Base-by-base conservation (phyloP, 2,329 filamentous ascomycete genomes). In the Aaosphaeria pasadenensis region DNA sequence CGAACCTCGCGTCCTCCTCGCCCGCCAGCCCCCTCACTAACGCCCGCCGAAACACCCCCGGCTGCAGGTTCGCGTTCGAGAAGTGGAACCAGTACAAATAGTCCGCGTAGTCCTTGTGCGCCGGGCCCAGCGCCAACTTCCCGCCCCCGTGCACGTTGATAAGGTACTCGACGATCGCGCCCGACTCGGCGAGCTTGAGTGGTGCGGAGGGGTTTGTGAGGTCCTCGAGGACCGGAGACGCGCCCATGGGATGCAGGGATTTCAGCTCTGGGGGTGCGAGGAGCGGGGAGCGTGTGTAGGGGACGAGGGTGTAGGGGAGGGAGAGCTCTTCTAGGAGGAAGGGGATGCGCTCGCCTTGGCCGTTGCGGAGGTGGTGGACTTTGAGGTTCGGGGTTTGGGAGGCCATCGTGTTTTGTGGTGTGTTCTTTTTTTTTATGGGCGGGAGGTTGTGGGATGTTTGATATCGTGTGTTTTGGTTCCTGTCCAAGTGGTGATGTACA, bases 11-110 rank as follows among this genome's bases (percentile, higher is more conserved):
- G 7, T 67, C 51, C 0, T 64, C 49, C 0, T 56, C 2, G 56
- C 67, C 63, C 0, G 60, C 54, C 28, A 72, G 67, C 11, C 54
- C 53, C 2, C 69, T 62, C 3, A 55, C 29, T 13, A 59, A 46
- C 38, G 68, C 65, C 30, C 58, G 56, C 1, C 65, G 51, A 17
- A 63, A 60, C n/a, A 76, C 46, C 0, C 52, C 57, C 1, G 73
- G 64, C 49, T 74, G 71, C 6, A 77, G 47, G 2, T 64, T 71
- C 5, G 63, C 70, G 29, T 75, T 71, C 6, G 73, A 70, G 62
- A 76, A 85, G 61, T 86, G 81, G 58, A 82, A 80, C 82, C 82
- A 88, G 71, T 82, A 86, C 1, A 88, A 59, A 53, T 83, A 87
- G 44, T 83, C 76, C 2, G 80, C 70, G 53, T 84, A 87, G 40